Evolutionary conservation across 768 basidiomycete species (phyloP).

Genomic region (Trametes villosa): DNA sequence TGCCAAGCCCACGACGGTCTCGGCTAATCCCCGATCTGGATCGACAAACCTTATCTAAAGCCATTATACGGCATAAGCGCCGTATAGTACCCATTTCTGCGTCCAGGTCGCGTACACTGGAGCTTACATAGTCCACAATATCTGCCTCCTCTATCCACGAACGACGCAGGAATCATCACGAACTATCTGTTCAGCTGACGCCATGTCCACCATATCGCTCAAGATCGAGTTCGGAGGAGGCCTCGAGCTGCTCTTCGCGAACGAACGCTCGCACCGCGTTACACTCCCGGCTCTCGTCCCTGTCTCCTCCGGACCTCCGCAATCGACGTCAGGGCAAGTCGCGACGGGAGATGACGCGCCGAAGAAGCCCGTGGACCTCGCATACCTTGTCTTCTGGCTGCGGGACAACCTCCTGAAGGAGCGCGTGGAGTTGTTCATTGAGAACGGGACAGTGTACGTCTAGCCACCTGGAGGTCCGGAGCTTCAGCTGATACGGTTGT

Average conservation of each 20-base stretch:
- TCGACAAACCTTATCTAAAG: too few species aligned
- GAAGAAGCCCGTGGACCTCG: conserved; percentile 60
- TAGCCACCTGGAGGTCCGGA: too few species aligned
- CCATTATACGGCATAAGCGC: too few species aligned
- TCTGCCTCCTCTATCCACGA: too few species aligned
- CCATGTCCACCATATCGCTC: conserved; percentile 41
- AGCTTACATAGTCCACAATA: too few species aligned
- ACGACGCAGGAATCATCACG: too few species aligned
- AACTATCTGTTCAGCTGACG: too few species aligned
- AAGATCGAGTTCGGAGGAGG: conserved; percentile 85
- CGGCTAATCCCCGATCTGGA: too few species aligned
- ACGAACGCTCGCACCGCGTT: conserved; percentile 62
- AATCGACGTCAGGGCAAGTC: conserved; percentile 4
- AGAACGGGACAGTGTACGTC: conserved; percentile 83
- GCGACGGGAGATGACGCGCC: conserved; percentile 23
- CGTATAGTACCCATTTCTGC: too few species aligned
- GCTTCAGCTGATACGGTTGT: too few species aligned
- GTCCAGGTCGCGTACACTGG: too few species aligned
- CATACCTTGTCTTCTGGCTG: conserved; percentile 80
- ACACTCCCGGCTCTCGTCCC: conserved; percentile 54
- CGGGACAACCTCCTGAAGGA: conserved; percentile 80
- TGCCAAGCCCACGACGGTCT: too few species aligned
- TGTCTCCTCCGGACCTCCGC: conserved; percentile 2
- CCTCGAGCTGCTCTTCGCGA: conserved; percentile 82
- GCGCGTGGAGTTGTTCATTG: conserved; percentile 87